Evolutionary conservation across 768 basidiomycete species (phyloP).

Genomic region (Coprinopsis strossmayeri): DNA sequence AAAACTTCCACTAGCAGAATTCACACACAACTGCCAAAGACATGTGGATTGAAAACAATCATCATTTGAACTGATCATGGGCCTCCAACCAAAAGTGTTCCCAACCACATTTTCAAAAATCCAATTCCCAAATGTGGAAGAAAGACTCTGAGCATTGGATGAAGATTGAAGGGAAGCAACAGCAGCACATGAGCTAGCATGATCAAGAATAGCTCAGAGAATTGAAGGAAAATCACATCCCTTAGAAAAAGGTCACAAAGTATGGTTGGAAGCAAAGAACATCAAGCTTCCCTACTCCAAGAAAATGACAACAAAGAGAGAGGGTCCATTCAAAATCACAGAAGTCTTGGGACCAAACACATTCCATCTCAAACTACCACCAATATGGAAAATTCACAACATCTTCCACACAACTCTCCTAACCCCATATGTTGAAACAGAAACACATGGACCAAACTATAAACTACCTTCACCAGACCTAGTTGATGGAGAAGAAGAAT

Average conservation of each 20-base stretch:
- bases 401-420: conserved; percentile 15
- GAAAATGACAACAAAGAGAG: conserved; percentile 11
- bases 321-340: conserved; percentile 15
- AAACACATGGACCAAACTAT: conserved; percentile 11
- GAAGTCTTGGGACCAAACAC: conserved; percentile 14
- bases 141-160: conserved; percentile 2
- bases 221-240: conserved; percentile 2
- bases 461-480: conserved; percentile 11
- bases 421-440: conserved; percentile 10
- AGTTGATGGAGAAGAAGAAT: conserved; percentile 13
- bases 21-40: conserved; percentile 4
- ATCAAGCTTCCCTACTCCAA: conserved; percentile 10
- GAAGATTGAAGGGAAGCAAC: conserved; percentile 13
- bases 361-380: conserved; percentile 12
- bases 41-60: background rate
- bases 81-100: conserved; percentile 1
- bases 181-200: conserved; percentile 14
- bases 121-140: background rate
- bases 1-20: conserved; percentile 4
- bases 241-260: conserved; percentile 13
- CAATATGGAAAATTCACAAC: conserved; percentile 12
- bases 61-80: conserved; percentile 8
- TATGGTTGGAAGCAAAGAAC: conserved; percentile 15
- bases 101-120: background rate
- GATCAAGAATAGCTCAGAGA: conserved; percentile 8